These are phyloP conservation scores for Raphanus sativus DNA, from an alignment of 345 rosid genomes.

Conservation along the genomic window DNA sequence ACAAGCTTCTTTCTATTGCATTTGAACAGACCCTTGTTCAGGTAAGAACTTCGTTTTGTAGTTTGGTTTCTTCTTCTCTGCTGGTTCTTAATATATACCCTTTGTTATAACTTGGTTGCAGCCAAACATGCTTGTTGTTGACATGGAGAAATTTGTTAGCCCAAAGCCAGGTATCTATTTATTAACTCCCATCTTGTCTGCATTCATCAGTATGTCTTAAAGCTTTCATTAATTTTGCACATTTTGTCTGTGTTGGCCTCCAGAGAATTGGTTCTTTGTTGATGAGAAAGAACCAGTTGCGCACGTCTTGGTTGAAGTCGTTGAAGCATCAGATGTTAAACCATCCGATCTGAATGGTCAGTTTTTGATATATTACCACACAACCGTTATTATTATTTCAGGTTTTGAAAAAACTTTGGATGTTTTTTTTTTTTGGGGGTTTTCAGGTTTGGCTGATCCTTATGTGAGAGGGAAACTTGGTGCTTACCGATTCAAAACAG, in stretches of 20 bases:
- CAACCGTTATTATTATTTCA: not conserved
- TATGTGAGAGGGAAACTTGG: conserved; percentile 90
- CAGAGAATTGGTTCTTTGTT: conserved; percentile 83
- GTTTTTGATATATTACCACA: conserved; percentile 21
- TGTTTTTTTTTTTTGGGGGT: not conserved
- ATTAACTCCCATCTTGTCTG: not conserved
- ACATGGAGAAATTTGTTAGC: conserved; percentile 76
- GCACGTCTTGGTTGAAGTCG: conserved; percentile 67
- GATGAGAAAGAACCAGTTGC: conserved; percentile 83
- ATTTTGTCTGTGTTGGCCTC: conserved; percentile 18
- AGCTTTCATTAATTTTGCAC: conserved; percentile 9
- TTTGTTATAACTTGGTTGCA: conserved; percentile 37
- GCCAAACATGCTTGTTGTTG: conserved; percentile 99
- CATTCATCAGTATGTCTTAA: not conserved
- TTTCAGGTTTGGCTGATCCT: conserved; percentile 92
- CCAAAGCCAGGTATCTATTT: conserved; percentile 49
- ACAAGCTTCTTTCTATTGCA: conserved; percentile 87
- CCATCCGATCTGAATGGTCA: conserved; percentile 86
- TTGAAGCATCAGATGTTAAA: conserved; percentile 84
- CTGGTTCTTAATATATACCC: not conserved
- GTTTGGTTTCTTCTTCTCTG: not conserved
- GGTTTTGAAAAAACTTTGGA: conserved; percentile 4
- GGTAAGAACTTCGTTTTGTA: conserved; percentile 39
- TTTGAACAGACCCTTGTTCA: conserved; percentile 90
- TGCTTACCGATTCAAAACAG: conserved; percentile 71